Evolutionary conservation across 441 rosid species (phyloP).

Genomic region (Isatis lusitanica): DNA sequence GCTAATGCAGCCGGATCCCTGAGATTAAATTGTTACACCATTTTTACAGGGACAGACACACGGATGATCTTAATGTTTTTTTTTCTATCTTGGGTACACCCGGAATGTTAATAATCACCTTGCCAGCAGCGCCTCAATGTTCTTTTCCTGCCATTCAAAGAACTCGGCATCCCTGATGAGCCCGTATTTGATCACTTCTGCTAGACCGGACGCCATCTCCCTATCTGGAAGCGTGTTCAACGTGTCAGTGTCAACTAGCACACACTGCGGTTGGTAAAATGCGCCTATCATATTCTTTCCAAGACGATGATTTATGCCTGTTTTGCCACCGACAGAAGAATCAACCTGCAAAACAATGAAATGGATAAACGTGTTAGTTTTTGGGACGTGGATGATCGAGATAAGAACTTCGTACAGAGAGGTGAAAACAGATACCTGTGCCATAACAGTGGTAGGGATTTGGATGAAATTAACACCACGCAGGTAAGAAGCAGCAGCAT

Average conservation of each 20-base stretch:
- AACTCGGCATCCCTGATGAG: conserved; percentile 89
- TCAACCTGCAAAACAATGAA: conserved; percentile 62
- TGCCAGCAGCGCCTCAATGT: conserved; percentile 70
- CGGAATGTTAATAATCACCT: conserved; percentile 49
- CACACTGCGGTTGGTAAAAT: conserved; percentile 97
- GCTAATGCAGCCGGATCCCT: conserved; percentile 90
- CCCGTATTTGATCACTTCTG: conserved; percentile 93
- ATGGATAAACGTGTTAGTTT: not conserved
- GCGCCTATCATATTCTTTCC: conserved; percentile 99
- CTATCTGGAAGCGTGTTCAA: conserved; percentile 85
- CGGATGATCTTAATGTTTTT: not conserved
- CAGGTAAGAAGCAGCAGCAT: conserved; percentile 89
- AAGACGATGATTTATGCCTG: conserved; percentile 86
- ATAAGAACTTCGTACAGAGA: not conserved
- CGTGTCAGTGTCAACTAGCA: conserved; percentile 84
- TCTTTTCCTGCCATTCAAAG: conserved; percentile 96
- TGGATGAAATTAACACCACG: conserved; percentile 98
- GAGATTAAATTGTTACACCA: conserved; percentile 14
- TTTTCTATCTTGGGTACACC: not conserved
- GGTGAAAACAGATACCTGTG: conserved; percentile 59
- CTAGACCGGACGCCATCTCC: conserved; percentile 92
- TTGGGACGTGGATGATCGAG: not conserved
- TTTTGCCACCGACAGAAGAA: conserved; percentile 98
- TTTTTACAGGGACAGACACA: conserved; percentile 1
- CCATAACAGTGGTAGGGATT: conserved; percentile 96